Percentiles rank a stretch among this genome's conserved stretches.
Conservation (phyloP, 2,329 filamentous ascomycete genomes). For the Neopestalotiopsis clavispora region DNA sequence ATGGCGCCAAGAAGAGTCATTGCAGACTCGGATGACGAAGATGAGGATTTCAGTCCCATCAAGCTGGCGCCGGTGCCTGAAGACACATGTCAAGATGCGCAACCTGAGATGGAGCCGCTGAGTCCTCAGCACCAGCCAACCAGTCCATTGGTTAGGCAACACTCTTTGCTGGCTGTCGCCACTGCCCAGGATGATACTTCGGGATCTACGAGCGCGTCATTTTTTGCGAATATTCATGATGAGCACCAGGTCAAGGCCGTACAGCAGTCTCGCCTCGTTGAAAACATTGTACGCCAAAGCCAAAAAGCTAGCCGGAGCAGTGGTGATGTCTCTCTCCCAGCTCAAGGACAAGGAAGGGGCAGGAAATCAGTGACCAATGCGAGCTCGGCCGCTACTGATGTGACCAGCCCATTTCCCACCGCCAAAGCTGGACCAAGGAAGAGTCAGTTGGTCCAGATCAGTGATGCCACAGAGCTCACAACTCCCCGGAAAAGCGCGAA, state of each 20-base stretch:
- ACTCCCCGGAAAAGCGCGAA: slow-evolving; percentile 31
- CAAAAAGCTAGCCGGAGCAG: slow-evolving; percentile 37
- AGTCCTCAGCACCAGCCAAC: slow-evolving; percentile 29
- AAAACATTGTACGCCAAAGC: slow-evolving; percentile 37
- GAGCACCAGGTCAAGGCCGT: slow-evolving; percentile 31
- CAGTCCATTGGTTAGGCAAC: slow-evolving; percentile 18
- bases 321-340: slow-evolving; percentile 32
- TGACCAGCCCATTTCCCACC: slow-evolving; percentile 30
- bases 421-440: slow-evolving; percentile 22
- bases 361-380: slow-evolving; percentile 17
- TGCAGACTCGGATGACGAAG: slow-evolving; percentile 41
- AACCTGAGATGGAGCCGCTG: slow-evolving; percentile 34
- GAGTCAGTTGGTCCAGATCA: slow-evolving; percentile 22
- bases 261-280: slow-evolving; percentile 35
- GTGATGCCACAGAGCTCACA: slow-evolving; percentile 29
- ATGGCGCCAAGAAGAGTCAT: slow-evolving; percentile 36
- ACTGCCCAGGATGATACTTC: slow-evolving; percentile 24
- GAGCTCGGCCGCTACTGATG: slow-evolving; percentile 33
- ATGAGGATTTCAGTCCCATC: slow-evolving; percentile 27
- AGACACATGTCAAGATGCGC: slow-evolving; percentile 9
- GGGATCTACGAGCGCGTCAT: slow-evolving; percentile 32
- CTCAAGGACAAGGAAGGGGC: slow-evolving; percentile 27
- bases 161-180: neutral
- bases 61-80: slow-evolving; percentile 21
- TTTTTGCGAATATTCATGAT: slow-evolving; percentile 32